phyloP scores from a whole-genome alignment of 1,284 basidiomycete genomes.

The Phylloporus sp. region DNA sequence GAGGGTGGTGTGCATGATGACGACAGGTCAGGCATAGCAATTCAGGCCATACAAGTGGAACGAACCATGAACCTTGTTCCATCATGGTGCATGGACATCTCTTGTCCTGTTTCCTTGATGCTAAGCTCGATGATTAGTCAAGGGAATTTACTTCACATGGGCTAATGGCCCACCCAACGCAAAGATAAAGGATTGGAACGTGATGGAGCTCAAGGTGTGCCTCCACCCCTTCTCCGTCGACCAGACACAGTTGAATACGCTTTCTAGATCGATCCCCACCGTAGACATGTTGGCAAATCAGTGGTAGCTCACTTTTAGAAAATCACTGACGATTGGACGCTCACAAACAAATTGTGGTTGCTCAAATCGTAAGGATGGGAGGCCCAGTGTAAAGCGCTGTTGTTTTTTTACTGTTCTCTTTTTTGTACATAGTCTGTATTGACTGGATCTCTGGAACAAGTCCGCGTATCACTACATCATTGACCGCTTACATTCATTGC shows the following conservation, averaged over 20 bases:
- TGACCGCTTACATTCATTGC: too few relatives aligned
- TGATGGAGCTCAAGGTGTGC: slow-evolving; percentile 85
- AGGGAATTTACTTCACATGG: slow-evolving; percentile 93
- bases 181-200: slow-evolving; percentile 96
- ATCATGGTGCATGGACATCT: slow-evolving; percentile 66
- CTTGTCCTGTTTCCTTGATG: too few relatives aligned
- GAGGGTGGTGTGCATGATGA: slow-evolving; percentile 95
- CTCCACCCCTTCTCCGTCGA: not conserved
- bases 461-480: too few relatives aligned
- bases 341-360: slow-evolving; percentile 77
- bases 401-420: too few relatives aligned
- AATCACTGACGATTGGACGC: slow-evolving; percentile 75
- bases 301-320: slow-evolving; percentile 69
- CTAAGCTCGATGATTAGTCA: slow-evolving; percentile 61
- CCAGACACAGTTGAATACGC: not conserved
- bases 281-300: slow-evolving; percentile 93
- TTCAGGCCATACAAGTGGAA: slow-evolving; percentile 97
- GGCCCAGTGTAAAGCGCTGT: too few relatives aligned
- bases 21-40: slow-evolving; percentile 96
- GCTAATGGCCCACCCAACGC: slow-evolving; percentile 88
- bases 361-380: slow-evolving; percentile 42
- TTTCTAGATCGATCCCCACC: slow-evolving; percentile 81
- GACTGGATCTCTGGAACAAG: too few relatives aligned
- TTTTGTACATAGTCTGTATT: too few relatives aligned
- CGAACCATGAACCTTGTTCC: slow-evolving; percentile 90